Percentiles rank a stretch among this genome's conserved stretches.
These are phyloP conservation scores for Aurifilum marmelostoma DNA, from an alignment of 2,329 filamentous ascomycete species.

Conservation along the genomic window DNA sequence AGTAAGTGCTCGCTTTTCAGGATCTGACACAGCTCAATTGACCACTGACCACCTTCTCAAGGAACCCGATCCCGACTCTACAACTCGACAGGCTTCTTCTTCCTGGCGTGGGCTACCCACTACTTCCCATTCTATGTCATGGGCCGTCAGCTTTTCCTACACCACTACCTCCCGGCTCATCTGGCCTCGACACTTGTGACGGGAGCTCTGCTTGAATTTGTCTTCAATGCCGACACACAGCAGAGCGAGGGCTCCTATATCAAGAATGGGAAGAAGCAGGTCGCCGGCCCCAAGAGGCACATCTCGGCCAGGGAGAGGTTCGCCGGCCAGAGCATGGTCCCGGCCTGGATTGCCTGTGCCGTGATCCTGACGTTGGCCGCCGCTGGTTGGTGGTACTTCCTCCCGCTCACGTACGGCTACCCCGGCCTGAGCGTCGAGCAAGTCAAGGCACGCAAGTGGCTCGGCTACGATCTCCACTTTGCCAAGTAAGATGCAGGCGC, in stretches of 20 bases:
- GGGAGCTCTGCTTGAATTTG: slow-evolving; percentile 89
- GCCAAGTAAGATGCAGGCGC: slow-evolving; percentile 71
- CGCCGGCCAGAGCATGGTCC: slow-evolving; percentile 74
- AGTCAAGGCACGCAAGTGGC: slow-evolving; percentile 87
- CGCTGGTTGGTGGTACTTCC: slow-evolving; percentile 89
- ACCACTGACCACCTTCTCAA: slow-evolving; percentile 44
- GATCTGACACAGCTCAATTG: neutral
- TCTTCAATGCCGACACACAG: slow-evolving; percentile 86
- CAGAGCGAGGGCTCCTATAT: slow-evolving; percentile 53
- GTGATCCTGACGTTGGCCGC: slow-evolving; percentile 71
- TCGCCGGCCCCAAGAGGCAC: slow-evolving; percentile 56
- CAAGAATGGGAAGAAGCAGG: slow-evolving; percentile 51
- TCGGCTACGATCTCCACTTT: slow-evolving; percentile 97
- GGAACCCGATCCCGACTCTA: slow-evolving; percentile 92
- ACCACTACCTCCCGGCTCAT: slow-evolving; percentile 96
- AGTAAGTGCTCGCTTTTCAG: slow-evolving; percentile 63
- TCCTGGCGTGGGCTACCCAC: slow-evolving; percentile 95
- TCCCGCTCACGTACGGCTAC: slow-evolving; percentile 92
- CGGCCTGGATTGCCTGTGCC: slow-evolving; percentile 76
- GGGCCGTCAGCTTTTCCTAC: slow-evolving; percentile 96
- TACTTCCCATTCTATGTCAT: slow-evolving; percentile 98
- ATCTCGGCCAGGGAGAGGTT: slow-evolving; percentile 82
- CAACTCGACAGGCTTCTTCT: slow-evolving; percentile 99
- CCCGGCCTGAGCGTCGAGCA: slow-evolving; percentile 81
- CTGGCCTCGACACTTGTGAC: slow-evolving; percentile 88